Percentiles rank a stretch among this genome's conserved stretches.
Evolutionary conservation across 176 grass and related monocot genomes (phyloP).

Genomic region (Avena insularis): DNA sequence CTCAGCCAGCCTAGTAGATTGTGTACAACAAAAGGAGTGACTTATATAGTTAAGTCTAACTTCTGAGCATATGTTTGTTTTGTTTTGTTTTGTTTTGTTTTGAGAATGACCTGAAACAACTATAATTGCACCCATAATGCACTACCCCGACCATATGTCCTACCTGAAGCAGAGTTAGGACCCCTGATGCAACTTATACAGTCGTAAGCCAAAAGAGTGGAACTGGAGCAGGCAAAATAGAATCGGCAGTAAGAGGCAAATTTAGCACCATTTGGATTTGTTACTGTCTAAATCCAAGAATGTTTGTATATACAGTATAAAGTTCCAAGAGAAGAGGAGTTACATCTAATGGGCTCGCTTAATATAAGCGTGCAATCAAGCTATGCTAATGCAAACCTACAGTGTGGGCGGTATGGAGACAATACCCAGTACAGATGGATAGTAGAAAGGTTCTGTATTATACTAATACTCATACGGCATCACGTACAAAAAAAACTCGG

Average conservation of each 20-base stretch:
- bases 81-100: not conserved
- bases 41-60: not conserved
- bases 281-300: not conserved
- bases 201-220: not conserved
- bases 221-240: not conserved
- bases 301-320: not conserved
- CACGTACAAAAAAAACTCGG: too few relatives aligned
- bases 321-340: not conserved
- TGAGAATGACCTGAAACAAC: not conserved
- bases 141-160: not conserved
- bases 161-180: not conserved
- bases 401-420: too few relatives aligned
- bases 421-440: not conserved
- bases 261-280: not conserved
- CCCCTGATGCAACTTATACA: not conserved
- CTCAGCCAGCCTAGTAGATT: constrained; percentile 19
- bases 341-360: not conserved
- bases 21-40: constrained; percentile 5
- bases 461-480: not conserved
- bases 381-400: too few relatives aligned
- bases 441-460: not conserved
- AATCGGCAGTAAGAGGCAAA: not conserved
- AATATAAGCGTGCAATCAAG: not conserved
- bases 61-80: not conserved
- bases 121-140: not conserved